Evolutionary conservation across 208 protist species (phyloP).

Genomic region (Leishmania guyanensis): DNA sequence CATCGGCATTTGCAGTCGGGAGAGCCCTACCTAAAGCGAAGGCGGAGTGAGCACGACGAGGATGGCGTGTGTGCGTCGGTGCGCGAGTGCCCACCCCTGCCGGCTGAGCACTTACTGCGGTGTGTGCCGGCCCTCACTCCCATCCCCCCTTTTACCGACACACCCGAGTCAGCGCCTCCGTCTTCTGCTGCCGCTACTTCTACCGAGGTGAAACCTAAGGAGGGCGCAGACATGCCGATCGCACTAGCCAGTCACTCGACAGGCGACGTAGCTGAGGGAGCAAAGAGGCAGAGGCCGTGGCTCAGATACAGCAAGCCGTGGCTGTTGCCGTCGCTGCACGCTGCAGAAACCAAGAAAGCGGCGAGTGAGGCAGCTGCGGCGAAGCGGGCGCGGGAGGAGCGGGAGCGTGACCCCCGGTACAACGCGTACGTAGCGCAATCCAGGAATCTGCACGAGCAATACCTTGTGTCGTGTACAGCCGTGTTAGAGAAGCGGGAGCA

Average conservation of each 20-base stretch:
- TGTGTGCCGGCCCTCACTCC: constrained; percentile 21
- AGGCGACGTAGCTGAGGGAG: not conserved
- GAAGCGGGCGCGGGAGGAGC: constrained; percentile 19
- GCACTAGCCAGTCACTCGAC: too few species aligned
- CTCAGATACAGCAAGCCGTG: constrained; percentile 71
- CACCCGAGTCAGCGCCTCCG: not conserved
- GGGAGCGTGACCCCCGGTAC: constrained; percentile 26
- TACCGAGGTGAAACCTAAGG: not conserved
- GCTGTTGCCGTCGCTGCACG: constrained; percentile 39
- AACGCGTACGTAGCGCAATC: constrained; percentile 30
- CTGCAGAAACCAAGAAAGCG: constrained; percentile 42
- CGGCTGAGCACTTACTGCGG: constrained; percentile 5
- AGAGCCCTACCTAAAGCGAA: constrained; percentile 41
- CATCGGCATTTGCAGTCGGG: constrained; percentile 56
- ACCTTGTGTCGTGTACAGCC: constrained; percentile 15
- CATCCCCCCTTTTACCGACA: constrained; percentile 17
- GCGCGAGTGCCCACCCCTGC: constrained; percentile 21
- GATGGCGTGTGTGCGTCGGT: constrained; percentile 13
- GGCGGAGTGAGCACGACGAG: not conserved
- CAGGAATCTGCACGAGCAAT: constrained; percentile 30
- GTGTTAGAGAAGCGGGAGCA: constrained; percentile 20
- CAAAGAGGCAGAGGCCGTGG: constrained; percentile 44
- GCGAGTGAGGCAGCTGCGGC: constrained; percentile 27
- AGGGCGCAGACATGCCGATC: too few species aligned
- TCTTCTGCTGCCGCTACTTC: not conserved